phyloP scores from a whole-genome alignment of 31 red algal genomes.

The Asparagopsis taxiformis region DNA sequence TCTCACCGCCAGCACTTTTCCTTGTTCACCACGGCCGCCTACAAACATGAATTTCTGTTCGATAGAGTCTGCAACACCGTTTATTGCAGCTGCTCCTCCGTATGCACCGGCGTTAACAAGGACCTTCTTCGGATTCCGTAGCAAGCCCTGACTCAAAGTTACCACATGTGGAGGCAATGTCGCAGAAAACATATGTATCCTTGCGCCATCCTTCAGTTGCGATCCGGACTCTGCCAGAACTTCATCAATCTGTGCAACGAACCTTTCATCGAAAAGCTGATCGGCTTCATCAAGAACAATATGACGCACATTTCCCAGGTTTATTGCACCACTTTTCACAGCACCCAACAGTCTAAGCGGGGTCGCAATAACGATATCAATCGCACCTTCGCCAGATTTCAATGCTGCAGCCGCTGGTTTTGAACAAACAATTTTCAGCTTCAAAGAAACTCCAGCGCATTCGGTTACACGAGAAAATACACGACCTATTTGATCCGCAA shows the following conservation, averaged over 20 bases:
- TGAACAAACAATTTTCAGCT: conserved; percentile 11
- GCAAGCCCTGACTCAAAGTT: conserved; percentile 17
- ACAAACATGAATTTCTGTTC: conserved; percentile 79
- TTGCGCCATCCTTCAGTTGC: not conserved
- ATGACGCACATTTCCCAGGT: conserved; percentile 20
- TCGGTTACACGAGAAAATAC: conserved; percentile 11
- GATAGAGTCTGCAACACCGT: conserved; percentile 35
- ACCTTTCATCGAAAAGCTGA: conserved; percentile 65
- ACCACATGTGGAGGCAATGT: conserved; percentile 66
- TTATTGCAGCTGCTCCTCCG: conserved; percentile 53
- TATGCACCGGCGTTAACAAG: conserved; percentile 47
- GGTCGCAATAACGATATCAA: conserved; percentile 82
- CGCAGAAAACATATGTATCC: conserved; percentile 80
- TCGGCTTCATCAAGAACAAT: conserved; percentile 96
- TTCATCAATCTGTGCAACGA: conserved; percentile 60
- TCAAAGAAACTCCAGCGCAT: not conserved
- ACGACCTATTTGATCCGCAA: conserved; percentile 56
- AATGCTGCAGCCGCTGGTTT: conserved; percentile 17
- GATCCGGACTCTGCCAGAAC: not conserved
- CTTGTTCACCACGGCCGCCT: conserved; percentile 54
- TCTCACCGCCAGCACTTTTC: conserved; percentile 75
- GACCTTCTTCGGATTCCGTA: conserved; percentile 39
- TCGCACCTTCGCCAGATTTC: conserved; percentile 14
- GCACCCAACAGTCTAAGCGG: conserved; percentile 53
- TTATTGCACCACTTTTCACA: conserved; percentile 27